phyloP scores from a whole-genome alignment of 2,329 filamentous ascomycete genomes.

The Claviceps pusilla region DNA sequence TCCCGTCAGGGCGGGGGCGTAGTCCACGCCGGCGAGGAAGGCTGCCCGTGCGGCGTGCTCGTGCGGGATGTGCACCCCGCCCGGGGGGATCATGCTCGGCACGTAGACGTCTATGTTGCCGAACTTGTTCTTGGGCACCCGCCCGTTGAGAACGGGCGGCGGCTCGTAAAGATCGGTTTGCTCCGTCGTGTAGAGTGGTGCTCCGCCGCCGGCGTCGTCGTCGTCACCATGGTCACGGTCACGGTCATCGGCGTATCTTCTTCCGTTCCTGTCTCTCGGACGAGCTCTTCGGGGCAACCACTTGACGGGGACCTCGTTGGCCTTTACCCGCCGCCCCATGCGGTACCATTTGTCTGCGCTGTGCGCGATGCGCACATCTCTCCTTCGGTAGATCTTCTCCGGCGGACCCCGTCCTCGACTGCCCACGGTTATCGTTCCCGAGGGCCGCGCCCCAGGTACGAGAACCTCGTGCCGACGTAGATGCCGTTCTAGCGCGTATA shows the following conservation, averaged over 20 bases:
- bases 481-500: constrained; percentile 75
- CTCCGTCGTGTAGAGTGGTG: constrained; percentile 43
- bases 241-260: constrained; percentile 9
- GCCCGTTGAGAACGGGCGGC: constrained; percentile 58
- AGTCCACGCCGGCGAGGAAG: constrained; percentile 63
- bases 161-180: constrained; percentile 62
- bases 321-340: constrained; percentile 62
- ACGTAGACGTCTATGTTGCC: constrained; percentile 92
- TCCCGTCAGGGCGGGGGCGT: constrained; percentile 75
- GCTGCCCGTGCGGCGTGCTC: constrained; percentile 55
- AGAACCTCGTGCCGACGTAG: constrained; percentile 73
- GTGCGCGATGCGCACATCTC: constrained; percentile 62
- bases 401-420: constrained; percentile 42
- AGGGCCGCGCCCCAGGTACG: constrained; percentile 49
- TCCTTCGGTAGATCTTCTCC: constrained; percentile 69
- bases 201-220: constrained; percentile 24
- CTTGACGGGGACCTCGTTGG: constrained; percentile 70
- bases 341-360: constrained; percentile 86
- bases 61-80: constrained; percentile 56
- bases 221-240: constrained; percentile 11
- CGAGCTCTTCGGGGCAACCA: constrained; percentile 40
- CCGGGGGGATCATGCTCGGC: constrained; percentile 73
- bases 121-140: constrained; percentile 78
- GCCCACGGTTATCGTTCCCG: constrained; percentile 64
- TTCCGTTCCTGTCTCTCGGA: constrained; percentile 8